Evolutionary conservation across 2,329 filamentous ascomycete genomes (phyloP), one percentile per base, ranked within the genome.

Genomic region (Nothopassalora personata): DNA sequence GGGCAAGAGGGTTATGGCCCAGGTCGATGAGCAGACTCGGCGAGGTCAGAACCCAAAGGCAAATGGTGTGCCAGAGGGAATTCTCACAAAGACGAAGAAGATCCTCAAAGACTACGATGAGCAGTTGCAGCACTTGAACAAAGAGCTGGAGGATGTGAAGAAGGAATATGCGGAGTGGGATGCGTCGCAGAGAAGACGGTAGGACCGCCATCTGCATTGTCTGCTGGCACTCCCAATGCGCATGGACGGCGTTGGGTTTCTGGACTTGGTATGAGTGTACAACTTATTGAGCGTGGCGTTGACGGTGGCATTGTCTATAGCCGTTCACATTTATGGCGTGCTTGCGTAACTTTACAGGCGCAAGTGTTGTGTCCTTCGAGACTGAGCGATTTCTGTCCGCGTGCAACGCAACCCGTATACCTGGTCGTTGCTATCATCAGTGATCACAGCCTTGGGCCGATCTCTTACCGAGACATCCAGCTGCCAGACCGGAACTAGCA

Each of bases 31-130:
- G 39, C 64, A 69, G 55, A 61, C 58, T 36, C 61, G 61, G 28
- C 77, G 80, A 55, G 80, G 83, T 51, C 71, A 72, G 15, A 81
- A 64, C 34, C 79, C 81, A 10, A 71, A 73, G 43, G 77, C 79
- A 10, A 60, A 83, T 46, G 79, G 81, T 0, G 74, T 92, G 58
- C 85, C 87, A 49, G 86, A 89, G 64, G 87, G 90, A 60, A 84
- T 86, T 31, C 84, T 90, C 72, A 81, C 80, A 60, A 86, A 87
- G 72, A 83, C 89, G 46, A 90, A 90, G 74, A 89, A 90, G 88
- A 87, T 93, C 50, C 75, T 93, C 67, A 86, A 89, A 68, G 88
- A 91, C 70, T 93, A 92, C 72, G 87, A 92, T 72, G 89, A 86
- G 72, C 89, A 93, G 76, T 79, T 94, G 34, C 74, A 80, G 64